Conservation (phyloP, 2,329 filamentous ascomycete genomes). For the Pseudogymnoascus sp. region DNA sequence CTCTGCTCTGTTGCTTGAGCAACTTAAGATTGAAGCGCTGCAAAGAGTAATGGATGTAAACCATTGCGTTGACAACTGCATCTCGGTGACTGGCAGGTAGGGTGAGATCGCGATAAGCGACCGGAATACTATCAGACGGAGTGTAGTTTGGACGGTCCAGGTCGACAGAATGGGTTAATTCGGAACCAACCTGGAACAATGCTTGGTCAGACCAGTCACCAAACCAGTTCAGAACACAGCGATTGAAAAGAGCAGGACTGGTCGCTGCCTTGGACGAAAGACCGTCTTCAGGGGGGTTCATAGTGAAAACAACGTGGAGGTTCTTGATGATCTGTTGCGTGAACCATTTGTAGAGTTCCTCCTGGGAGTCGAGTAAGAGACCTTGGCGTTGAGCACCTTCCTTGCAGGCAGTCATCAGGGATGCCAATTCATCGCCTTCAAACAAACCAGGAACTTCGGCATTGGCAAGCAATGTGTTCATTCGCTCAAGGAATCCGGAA, state of each 20-base stretch:
- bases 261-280: conserved; percentile 94
- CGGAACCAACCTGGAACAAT: conserved; percentile 91
- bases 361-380: conserved; percentile 88
- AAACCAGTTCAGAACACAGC: conserved; percentile 99
- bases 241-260: conserved; percentile 96
- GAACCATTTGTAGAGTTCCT: conserved; percentile 99
- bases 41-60: conserved; percentile 94
- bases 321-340: conserved; percentile 99
- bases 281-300: conserved; percentile 97
- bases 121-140: conserved; percentile 83
- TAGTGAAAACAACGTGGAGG: conserved; percentile 97
- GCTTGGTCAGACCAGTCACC: conserved; percentile 99
- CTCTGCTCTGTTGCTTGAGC: conserved; percentile 82
- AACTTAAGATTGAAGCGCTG: conserved; percentile 83
- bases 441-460: conserved; percentile 98
- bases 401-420: conserved; percentile 98
- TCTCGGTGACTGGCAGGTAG: conserved; percentile 87
- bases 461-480: conserved; percentile 98
- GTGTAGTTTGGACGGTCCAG: conserved; percentile 79
- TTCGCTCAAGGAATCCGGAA: conserved; percentile 95
- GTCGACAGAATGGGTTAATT: conserved; percentile 93
- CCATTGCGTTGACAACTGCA: conserved; percentile 94
- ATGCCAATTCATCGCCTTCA: conserved; percentile 95
- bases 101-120: conserved; percentile 78
- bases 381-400: conserved; percentile 96